Percentiles rank a stretch among this genome's conserved stretches.
Evolutionary conservation across 257 asterid genomes (phyloP).

Genomic region (Solanum medicagineum): DNA sequence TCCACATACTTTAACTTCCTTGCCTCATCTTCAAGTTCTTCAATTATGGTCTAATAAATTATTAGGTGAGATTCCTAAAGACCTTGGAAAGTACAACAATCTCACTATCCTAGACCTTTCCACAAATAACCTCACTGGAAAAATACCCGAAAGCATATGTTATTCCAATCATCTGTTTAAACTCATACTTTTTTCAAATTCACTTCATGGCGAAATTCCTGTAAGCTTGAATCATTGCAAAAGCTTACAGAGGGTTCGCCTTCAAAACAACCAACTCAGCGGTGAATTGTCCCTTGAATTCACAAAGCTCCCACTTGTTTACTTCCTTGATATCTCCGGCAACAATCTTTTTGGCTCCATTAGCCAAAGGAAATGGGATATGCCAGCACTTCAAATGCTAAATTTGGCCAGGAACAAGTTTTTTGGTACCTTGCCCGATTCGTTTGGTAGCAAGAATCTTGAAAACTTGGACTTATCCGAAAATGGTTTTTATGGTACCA

Average conservation of each 20-base stretch:
- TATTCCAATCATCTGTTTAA: conserved; percentile 33
- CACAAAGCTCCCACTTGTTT: conserved; percentile 47
- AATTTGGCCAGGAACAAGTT: conserved; percentile 46
- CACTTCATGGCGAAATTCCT: conserved; percentile 55
- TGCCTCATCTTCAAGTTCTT: conserved; percentile 61
- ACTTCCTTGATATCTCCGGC: conserved; percentile 55
- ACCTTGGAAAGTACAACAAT: conserved; percentile 46
- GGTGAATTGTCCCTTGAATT: conserved; percentile 38
- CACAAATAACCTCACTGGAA: conserved; percentile 53
- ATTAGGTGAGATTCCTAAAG: conserved; percentile 48
- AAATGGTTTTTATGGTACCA: conserved; percentile 40
- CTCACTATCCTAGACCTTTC: conserved; percentile 78
- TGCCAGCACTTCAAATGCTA: conserved; percentile 81
- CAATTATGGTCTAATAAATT: conserved; percentile 70
- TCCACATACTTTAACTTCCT: conserved; percentile 38
- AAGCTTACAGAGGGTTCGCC: conserved; percentile 54
- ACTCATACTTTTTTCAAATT: conserved; percentile 76
- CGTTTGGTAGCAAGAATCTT: conserved; percentile 47
- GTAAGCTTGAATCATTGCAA: conserved; percentile 36
- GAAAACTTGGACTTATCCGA: conserved; percentile 59
- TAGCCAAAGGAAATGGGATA: conserved; percentile 39
- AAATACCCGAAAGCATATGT: conserved; percentile 53
- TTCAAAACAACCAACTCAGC: conserved; percentile 47
- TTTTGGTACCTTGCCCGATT: conserved; percentile 31
- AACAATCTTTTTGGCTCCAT: conserved; percentile 44